Evolutionary conservation across 257 asterid species (phyloP).

Genomic region (Cruciata laevipes): DNA sequence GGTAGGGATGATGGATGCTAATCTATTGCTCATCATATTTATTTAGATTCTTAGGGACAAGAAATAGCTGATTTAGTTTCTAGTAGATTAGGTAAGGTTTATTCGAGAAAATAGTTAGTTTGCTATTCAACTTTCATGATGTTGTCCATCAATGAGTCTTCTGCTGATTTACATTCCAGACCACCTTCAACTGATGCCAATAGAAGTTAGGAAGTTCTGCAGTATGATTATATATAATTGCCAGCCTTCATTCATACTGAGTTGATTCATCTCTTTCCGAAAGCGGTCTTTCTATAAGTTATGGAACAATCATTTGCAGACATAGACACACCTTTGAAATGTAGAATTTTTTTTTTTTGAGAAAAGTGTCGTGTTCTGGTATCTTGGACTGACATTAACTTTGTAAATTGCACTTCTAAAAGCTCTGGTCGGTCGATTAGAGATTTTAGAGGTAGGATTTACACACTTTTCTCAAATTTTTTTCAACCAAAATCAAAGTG

Average conservation of each 20-base stretch:
- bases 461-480: no score
- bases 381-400: no score
- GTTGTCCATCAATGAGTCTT: neutral
- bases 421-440: no score
- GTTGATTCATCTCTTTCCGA: no score
- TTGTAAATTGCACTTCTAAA: no score
- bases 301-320: no score
- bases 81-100: slow-evolving; percentile 16
- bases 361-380: no score
- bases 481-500: neutral
- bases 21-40: neutral
- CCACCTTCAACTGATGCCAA: neutral
- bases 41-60: neutral
- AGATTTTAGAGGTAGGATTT: no score
- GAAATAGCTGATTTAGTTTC: slow-evolving; percentile 4
- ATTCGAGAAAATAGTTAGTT: neutral
- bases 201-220: neutral
- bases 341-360: no score
- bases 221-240: neutral
- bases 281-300: no score
- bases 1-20: neutral
- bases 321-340: no score
- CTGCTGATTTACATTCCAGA: neutral
- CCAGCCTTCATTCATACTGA: no score
- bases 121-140: neutral